phyloP scores from a whole-genome alignment of 805 yeast genomes.

The Lipomyces japonicus region DNA sequence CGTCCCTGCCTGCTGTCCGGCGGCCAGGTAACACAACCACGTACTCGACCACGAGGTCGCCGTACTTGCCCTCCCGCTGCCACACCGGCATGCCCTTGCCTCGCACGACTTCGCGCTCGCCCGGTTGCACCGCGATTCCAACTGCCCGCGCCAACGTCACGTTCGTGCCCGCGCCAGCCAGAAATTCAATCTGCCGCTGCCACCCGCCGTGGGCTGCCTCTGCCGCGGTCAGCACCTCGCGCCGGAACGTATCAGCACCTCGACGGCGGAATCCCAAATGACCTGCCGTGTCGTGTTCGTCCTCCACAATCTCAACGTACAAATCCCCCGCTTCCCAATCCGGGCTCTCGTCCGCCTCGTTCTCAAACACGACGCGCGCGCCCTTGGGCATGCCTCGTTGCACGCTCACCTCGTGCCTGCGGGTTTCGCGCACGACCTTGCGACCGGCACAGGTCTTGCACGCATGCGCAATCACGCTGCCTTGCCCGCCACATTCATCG shows the following conservation, averaged over 20 bases:
- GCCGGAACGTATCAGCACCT: conserved; percentile 68
- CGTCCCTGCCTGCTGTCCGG: too few relatives aligned
- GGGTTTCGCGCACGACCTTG: conserved; percentile 54
- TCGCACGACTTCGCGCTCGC: conserved; percentile 65
- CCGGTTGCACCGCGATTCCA: conserved; percentile 56
- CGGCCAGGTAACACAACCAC: conserved; percentile 38
- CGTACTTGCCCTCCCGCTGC: conserved; percentile 46
- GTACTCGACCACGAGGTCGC: conserved; percentile 50
- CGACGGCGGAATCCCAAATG: conserved; percentile 79
- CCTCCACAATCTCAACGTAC: conserved; percentile 57
- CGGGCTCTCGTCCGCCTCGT: conserved; percentile 82
- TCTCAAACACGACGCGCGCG: conserved; percentile 54
- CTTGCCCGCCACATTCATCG: conserved; percentile 75
- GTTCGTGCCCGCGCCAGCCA: conserved; percentile 59
- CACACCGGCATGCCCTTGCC: conserved; percentile 84
- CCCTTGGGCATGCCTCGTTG: conserved; percentile 68
- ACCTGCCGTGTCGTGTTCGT: conserved; percentile 34
- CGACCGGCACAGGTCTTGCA: conserved; percentile 72
- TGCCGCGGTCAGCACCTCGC: conserved; percentile 65
- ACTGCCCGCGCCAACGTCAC: conserved; percentile 47
- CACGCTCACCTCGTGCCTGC: conserved; percentile 59
- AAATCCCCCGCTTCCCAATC: conserved; percentile 81
- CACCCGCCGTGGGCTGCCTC: conserved; percentile 83
- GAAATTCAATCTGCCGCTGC: conserved; percentile 61
- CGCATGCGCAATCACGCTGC: conserved; percentile 57